Evolutionary conservation across 1,284 basidiomycete species (phyloP).

Genomic region (Xerocomus minutiporus): DNA sequence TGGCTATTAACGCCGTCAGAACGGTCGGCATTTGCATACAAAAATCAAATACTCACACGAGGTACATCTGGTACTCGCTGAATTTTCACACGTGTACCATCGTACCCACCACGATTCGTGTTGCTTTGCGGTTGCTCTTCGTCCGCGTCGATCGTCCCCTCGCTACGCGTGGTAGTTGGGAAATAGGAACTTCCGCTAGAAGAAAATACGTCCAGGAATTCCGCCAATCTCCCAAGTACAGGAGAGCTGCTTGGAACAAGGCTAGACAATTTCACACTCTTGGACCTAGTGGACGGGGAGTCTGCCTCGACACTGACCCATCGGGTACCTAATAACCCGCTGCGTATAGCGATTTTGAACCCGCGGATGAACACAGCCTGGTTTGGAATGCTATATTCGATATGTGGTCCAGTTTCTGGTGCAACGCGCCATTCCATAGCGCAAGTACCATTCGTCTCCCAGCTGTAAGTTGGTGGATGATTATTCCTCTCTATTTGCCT

Average conservation of each 20-base stretch:
- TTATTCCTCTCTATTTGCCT: neutral
- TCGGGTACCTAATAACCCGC: neutral
- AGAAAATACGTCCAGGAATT: neutral
- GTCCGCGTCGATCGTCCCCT: neutral
- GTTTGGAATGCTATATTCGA: constrained; percentile 6
- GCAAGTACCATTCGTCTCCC: neutral
- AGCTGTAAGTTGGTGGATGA: neutral
- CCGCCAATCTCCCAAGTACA: neutral
- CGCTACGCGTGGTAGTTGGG: neutral
- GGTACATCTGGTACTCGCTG: constrained; percentile 4
- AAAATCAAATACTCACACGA: neutral
- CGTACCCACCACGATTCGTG: neutral
- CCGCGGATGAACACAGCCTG: constrained; percentile 14
- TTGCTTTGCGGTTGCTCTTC: neutral
- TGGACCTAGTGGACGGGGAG: constrained; percentile 1
- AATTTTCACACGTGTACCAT: neutral
- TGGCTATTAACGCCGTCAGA: neutral
- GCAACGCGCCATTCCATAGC: constrained; percentile 8
- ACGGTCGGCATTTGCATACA: no score
- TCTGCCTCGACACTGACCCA: constrained; percentile 7
- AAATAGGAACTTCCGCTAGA: neutral
- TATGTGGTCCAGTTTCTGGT: neutral
- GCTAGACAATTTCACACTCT: neutral
- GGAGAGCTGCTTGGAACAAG: neutral
- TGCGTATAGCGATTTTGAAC: constrained; percentile 12